Evolutionary conservation across 805 yeast genomes (phyloP).

Genomic region (Saccharomycopsis javanensis): DNA sequence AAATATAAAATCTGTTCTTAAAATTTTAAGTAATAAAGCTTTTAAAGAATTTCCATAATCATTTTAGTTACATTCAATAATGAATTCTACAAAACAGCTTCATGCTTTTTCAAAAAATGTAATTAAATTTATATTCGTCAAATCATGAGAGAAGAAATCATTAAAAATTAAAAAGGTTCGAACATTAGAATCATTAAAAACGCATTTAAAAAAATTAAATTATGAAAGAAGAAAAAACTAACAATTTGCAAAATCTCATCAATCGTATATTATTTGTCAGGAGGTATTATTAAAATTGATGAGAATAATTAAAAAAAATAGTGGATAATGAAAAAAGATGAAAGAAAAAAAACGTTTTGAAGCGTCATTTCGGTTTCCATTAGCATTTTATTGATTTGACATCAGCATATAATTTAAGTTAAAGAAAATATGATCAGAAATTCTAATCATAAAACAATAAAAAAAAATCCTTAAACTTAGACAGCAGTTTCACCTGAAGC

Average conservation of each 20-base stretch:
- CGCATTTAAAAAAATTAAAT: neutral
- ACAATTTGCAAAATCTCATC: neutral
- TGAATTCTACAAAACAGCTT: too few species aligned
- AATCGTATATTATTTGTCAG: neutral
- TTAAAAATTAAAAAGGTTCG: neutral
- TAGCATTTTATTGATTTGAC: neutral
- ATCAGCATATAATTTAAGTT: neutral
- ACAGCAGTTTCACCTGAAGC: constrained; percentile 35
- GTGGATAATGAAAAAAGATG: neutral
- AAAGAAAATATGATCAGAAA: neutral
- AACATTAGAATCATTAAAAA: neutral
- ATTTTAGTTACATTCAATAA: too few species aligned
- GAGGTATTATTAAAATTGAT: neutral
- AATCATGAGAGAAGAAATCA: neutral
- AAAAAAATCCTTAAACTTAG: too few species aligned
- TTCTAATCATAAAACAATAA: too few species aligned
- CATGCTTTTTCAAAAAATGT: neutral
- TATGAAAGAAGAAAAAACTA: neutral
- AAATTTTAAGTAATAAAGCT: too few species aligned
- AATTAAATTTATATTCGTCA: neutral
- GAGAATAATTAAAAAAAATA: neutral
- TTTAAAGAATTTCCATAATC: too few species aligned
- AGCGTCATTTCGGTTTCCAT: too few species aligned
- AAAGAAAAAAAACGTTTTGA: neutral
- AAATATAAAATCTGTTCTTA: too few species aligned